Evolutionary conservation across 1,284 basidiomycete genomes (phyloP), one percentile per base, ranked within the genome.

Genomic region (Dichomitus squalens): DNA sequence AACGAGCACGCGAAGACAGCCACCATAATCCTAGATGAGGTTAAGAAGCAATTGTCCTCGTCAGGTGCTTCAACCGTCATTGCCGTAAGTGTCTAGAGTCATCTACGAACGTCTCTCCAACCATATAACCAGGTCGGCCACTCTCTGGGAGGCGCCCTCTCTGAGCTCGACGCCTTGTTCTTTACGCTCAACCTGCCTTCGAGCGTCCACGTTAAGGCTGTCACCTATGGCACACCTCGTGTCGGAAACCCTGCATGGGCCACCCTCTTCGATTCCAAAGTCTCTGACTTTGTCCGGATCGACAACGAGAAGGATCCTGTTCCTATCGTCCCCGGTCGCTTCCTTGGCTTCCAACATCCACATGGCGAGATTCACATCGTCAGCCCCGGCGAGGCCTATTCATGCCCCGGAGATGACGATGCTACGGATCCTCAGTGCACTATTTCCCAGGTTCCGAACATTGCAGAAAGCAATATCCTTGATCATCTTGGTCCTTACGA

Each of bases 401-500:
- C 72, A 11, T 78, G 76, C 62, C 60, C 69, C 0, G 71, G 69
- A 1, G 68, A 79, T 55, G 83, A 85, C 58, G 75, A 83, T 53
- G 75, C 76, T 6, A 75, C 70, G 12, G 81, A 82, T 55, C 14
- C 72, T 6, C 67, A 76, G 53, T 84, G 82, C 66, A 77, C 76
- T 25, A 76, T 79, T 48, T 51, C 61, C 55, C 75, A 75, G 6
- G 80, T 82, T 16, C 79, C 79, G 4, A 77, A 74, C 60, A 68
- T 83, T 29, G 49, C 75, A 2, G 66, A 63, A 2, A 75, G 79
- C n/a, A 66, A 81, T 52, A 70, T 82, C 50, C 48, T 78, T 7
- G 60, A 85, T 61, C 83, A 85, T 66, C 65, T 84, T 52, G 82
- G 83, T 1, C 82, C 82, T 2, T 85, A 84, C 60, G 76, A 81